Evolutionary conservation across 1,139 yeast species (phyloP).

Genomic region (Saccharomyces hybrid): DNA sequence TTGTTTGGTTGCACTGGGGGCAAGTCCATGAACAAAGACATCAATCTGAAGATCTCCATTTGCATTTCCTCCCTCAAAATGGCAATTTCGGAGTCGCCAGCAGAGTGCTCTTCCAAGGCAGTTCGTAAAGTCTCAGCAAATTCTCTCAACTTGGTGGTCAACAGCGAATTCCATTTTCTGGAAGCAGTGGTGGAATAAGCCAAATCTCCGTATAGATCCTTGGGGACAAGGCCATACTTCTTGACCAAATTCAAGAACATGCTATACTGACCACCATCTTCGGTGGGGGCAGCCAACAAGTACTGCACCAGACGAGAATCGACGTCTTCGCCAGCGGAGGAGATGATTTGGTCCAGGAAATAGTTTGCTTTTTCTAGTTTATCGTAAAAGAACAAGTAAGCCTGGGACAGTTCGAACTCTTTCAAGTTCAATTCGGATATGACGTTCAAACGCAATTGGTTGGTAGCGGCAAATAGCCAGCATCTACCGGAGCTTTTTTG

Average conservation of each 20-base stretch:
- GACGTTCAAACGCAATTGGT: conserved; percentile 56
- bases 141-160: conserved; percentile 65
- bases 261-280: conserved; percentile 84
- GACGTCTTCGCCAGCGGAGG: conserved; percentile 54
- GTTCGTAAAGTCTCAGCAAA: conserved; percentile 61
- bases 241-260: conserved; percentile 68
- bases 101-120: conserved; percentile 43
- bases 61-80: conserved; percentile 44
- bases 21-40: conserved; percentile 61
- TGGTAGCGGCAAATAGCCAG: conserved; percentile 81
- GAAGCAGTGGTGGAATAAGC: conserved; percentile 53
- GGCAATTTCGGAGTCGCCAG: conserved; percentile 30
- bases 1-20: conserved; percentile 66
- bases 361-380: conserved; percentile 69
- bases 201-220: conserved; percentile 59
- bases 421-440: conserved; percentile 57
- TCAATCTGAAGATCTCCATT: conserved; percentile 53
- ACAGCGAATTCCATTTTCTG: conserved; percentile 48
- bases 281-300: conserved; percentile 53
- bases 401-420: conserved; percentile 68
- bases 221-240: conserved; percentile 75
- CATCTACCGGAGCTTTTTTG: conserved; percentile 75
- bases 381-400: conserved; percentile 64
- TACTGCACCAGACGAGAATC: conserved; percentile 63
- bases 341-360: conserved; percentile 66